A percentile compares a stretch with the other conserved stretches of the same genome.
Evolutionary conservation across 2,329 filamentous ascomycete species (phyloP).

Genomic region (Thermothelomyces thermophilus): DNA sequence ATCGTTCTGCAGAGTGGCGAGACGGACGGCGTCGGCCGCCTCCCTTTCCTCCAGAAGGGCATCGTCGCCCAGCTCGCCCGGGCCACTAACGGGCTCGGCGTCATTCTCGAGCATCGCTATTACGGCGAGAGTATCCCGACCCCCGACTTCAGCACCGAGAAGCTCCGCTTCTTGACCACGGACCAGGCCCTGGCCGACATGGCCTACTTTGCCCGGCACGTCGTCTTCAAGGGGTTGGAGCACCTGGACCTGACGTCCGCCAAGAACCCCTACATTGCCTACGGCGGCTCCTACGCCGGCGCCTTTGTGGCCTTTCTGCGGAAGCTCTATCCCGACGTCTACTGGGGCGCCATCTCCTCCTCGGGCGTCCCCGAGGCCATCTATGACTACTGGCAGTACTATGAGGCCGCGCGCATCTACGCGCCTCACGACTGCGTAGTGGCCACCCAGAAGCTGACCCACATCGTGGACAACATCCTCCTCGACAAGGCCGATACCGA

Average conservation of each 20-base stretch:
- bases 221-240: conserved; percentile 64
- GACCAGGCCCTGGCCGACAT: conserved; percentile 77
- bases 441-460: conserved; percentile 51
- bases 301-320: conserved; percentile 71
- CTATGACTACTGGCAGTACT: conserved; percentile 66
- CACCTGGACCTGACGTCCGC: conserved; percentile 59
- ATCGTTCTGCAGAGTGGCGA: conserved; percentile 72
- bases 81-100: conserved; percentile 66
- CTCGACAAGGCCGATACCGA: conserved; percentile 32
- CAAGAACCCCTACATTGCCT: conserved; percentile 65
- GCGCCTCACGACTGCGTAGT: conserved; percentile 55
- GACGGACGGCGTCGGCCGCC: conserved; percentile 52
- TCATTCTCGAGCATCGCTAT: conserved; percentile 82
- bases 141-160: conserved; percentile 58
- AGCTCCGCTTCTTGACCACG: conserved; percentile 73
- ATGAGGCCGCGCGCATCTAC: conserved; percentile 44
- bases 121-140: conserved; percentile 72
- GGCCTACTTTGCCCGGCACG: conserved; percentile 70
- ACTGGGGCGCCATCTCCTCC: conserved; percentile 72
- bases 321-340: conserved; percentile 69
- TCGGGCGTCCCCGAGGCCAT: conserved; percentile 75
- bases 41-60: conserved; percentile 70
- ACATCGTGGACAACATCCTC: conserved; percentile 47
- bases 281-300: conserved; percentile 80
- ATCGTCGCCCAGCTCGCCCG: conserved; percentile 64